Conservation (phyloP, 2,329 filamentous ascomycete species). For the Pseudopyrenochaeta lycopersici region DNA sequence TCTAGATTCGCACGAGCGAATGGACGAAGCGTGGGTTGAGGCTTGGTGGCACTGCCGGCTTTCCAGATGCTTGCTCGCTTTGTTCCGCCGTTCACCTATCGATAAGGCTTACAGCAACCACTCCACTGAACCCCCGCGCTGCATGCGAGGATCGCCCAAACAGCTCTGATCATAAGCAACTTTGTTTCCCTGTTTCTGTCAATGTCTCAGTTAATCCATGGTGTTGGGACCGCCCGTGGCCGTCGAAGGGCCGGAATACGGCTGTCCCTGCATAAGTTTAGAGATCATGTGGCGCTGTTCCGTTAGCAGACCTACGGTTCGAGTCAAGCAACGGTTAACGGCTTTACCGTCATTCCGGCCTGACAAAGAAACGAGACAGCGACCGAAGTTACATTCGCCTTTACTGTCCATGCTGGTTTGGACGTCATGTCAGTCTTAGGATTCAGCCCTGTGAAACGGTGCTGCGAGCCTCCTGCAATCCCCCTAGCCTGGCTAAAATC, state of each 20-base stretch:
- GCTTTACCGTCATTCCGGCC: slow-evolving; percentile 11
- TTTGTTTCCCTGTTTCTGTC: slow-evolving; percentile 4
- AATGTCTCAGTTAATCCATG: slow-evolving; percentile 27
- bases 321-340: slow-evolving; percentile 26
- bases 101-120: not conserved
- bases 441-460: slow-evolving; percentile 36
- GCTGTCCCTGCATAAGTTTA: slow-evolving; percentile 14
- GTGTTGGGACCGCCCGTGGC: slow-evolving; percentile 10
- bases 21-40: not conserved
- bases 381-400: not conserved
- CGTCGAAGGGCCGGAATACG: not conserved
- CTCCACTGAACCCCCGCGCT: not conserved
- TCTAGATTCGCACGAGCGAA: not conserved
- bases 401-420: not conserved
- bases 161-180: not conserved
- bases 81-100: not conserved
- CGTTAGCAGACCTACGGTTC: slow-evolving; percentile 13
- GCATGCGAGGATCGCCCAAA: not conserved
- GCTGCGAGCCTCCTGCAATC: slow-evolving; percentile 17
- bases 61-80: not conserved
- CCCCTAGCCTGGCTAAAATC: slow-evolving; percentile 22
- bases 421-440: slow-evolving; percentile 21
- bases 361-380: not conserved
- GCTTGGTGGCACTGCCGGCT: not conserved
- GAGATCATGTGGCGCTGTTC: not conserved